These are phyloP conservation scores for Inonotus obliquus DNA, from an alignment of 1,284 basidiomycete genomes.

Conservation along the genomic window DNA sequence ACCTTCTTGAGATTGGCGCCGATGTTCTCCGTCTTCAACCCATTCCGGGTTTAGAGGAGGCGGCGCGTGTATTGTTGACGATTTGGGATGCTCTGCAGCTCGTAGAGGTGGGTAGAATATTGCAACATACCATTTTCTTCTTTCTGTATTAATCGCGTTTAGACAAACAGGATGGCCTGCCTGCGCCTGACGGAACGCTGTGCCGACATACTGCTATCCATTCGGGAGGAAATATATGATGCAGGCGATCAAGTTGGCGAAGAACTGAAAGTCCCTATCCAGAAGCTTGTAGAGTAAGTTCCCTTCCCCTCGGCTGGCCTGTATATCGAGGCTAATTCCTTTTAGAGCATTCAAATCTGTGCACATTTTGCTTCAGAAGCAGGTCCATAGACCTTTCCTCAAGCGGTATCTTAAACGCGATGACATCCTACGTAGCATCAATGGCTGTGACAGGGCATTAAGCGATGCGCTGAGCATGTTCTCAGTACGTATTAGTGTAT, in stretches of 20 bases:
- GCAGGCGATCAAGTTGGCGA: constrained; percentile 34
- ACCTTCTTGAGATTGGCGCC: constrained; percentile 39
- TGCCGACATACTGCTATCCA: constrained; percentile 43
- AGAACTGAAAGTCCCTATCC: constrained; percentile 36
- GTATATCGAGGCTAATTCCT: not conserved
- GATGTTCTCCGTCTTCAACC: constrained; percentile 54
- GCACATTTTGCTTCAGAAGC: constrained; percentile 49
- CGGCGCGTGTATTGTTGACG: constrained; percentile 45
- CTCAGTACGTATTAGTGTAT: constrained; percentile 37
- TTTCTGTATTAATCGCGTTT: constrained; percentile 1
- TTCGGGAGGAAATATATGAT: constrained; percentile 40
- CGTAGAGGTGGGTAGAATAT: constrained; percentile 49
- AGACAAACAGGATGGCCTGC: constrained; percentile 50
- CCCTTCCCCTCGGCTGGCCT: not conserved
- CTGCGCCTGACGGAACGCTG: constrained; percentile 49
- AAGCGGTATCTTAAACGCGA: constrained; percentile 76
- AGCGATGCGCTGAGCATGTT: constrained; percentile 54
- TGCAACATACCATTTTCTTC: not conserved
- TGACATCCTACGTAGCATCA: constrained; percentile 56
- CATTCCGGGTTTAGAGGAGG: constrained; percentile 48
- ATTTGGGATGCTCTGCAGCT: constrained; percentile 59
- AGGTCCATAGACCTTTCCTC: constrained; percentile 64
- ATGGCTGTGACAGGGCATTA: constrained; percentile 47
- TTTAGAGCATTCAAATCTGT: constrained; percentile 42
- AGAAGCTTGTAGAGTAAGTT: constrained; percentile 48